phyloP scores from a whole-genome alignment of 345 rosid species.

The Psidium friedrichsthalianum region DNA sequence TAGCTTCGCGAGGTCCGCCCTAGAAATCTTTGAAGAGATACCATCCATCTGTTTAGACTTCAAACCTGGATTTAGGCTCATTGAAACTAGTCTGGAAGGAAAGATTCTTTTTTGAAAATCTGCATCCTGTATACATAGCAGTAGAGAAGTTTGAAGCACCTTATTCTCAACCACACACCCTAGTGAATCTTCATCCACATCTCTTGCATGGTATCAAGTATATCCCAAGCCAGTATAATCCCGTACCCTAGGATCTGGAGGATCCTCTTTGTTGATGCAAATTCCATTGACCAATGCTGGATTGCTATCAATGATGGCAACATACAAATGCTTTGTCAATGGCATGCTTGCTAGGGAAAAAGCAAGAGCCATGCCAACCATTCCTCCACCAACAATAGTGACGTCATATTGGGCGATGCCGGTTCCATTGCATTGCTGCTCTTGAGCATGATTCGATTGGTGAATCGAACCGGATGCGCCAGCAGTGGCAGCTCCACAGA shows the following conservation, averaged over 20 bases:
- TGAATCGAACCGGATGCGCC: not conserved
- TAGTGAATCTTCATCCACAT: conserved; percentile 54
- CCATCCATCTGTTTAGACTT: conserved; percentile 26
- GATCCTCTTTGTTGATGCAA: conserved; percentile 44
- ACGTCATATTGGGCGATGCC: conserved; percentile 26
- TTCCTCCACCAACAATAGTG: conserved; percentile 93
- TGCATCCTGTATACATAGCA: conserved; percentile 64
- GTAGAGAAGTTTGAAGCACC: conserved; percentile 73
- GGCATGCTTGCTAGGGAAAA: conserved; percentile 75
- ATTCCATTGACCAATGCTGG: conserved; percentile 47
- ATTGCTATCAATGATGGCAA: conserved; percentile 80
- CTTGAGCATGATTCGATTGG: not conserved
- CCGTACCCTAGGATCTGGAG: conserved; percentile 76
- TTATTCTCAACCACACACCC: conserved; percentile 99
- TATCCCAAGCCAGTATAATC: conserved; percentile 92
- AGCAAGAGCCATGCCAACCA: conserved; percentile 97
- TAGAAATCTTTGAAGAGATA: conserved; percentile 25
- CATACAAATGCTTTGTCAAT: conserved; percentile 69
- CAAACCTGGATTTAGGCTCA: conserved; percentile 54
- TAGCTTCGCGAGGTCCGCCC: conserved; percentile 54
- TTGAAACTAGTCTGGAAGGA: conserved; percentile 58
- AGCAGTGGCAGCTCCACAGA: not conserved
- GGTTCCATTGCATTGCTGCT: conserved; percentile 1
- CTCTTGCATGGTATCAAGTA: conserved; percentile 71
- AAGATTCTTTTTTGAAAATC: conserved; percentile 57